phyloP scores from a whole-genome alignment of 1,139 yeast genomes.

The Candida sanyaensis region DNA sequence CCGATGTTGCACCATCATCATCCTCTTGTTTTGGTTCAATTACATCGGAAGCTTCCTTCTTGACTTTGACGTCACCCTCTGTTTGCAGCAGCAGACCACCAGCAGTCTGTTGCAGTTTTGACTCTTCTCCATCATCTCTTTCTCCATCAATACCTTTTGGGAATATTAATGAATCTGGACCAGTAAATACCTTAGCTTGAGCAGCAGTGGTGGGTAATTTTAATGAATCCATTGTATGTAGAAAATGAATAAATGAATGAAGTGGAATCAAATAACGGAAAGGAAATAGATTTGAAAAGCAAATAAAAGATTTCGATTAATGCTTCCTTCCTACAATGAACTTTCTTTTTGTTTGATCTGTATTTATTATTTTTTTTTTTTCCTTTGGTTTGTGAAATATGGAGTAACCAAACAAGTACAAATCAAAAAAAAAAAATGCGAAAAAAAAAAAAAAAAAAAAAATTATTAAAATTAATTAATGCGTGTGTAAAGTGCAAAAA shows the following conservation, averaged over 20 bases:
- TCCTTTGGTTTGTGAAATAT: too few relatives aligned
- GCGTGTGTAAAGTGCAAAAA: not conserved
- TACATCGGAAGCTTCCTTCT: constrained; percentile 32
- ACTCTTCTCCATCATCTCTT: constrained; percentile 8
- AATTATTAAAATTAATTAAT: not conserved
- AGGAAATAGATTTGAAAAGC: constrained; percentile 1
- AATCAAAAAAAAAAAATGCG: not conserved
- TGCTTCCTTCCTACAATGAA: not conserved
- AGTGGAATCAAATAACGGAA: not conserved
- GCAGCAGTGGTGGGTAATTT: constrained; percentile 82
- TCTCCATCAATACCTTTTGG: constrained; percentile 49
- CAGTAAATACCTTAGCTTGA: constrained; percentile 73
- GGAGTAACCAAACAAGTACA: not conserved
- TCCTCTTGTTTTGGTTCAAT: constrained; percentile 50
- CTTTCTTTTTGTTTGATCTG: not conserved
- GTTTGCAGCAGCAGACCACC: constrained; percentile 3
- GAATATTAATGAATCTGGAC: constrained; percentile 63
- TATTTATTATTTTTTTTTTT: not conserved
- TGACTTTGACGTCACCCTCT: constrained; percentile 11
- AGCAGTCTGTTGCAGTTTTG: constrained; percentile 4
- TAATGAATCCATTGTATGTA: constrained; percentile 61
- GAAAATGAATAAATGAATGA: constrained; percentile 1
- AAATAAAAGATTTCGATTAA: not conserved
- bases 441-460: not conserved
- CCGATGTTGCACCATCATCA: constrained; percentile 76